Evolutionary conservation across 2,329 filamentous ascomycete genomes (phyloP), one percentile per base, ranked within the genome.

Genomic region (Endoconidiophora laricicola): DNA sequence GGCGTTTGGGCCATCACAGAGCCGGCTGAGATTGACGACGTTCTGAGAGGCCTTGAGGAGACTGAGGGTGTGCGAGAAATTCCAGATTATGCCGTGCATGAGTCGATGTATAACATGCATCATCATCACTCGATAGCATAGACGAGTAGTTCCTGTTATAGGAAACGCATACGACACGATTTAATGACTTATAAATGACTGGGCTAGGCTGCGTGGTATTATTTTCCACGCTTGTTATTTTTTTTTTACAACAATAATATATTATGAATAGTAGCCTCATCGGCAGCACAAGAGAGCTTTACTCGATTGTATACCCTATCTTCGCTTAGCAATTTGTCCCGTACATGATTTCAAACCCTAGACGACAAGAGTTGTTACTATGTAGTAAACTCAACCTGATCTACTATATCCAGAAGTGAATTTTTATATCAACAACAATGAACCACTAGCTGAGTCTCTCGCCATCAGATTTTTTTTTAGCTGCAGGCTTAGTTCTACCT

Each of bases 1-100:
- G 90, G 90, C 2, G 88, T 95, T 0, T 94, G 88, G 87, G 87
- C 83, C 3, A 84, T 95, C 49, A 88, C 79, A 7, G 81, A 87
- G 61, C 86, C 88, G 6, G 74, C 71, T 50, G 82, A 86, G 62
- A 75, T 86, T 44, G 81, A 87, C 55, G 77, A 82, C 55, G 75
- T 81, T 42, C 61, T 86, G 38, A 70, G 66, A 54, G 78, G 73
- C 2, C 60, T 86, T 43, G 78, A 85, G 56, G 74, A 81, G 60
- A 85, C 79, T 7, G 79, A 73, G 40, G 61, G 59, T 10, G 58
- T 73, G 24, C 60, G 68, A 24, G 71, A 73, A n/a, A 53, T 53
- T 22, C 48, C 51, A 7, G 51, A 50, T 16, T 53, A 42, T 49
- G 51, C 43, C 12, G 20, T 53, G 16, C 47, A 48, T 29, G 46